A percentile compares a stretch with the other conserved stretches of the same genome.
These are phyloP conservation scores for Zygosaccharomyces pseudorouxii DNA, from an alignment of 805 yeast genomes.

Conservation along the genomic window DNA sequence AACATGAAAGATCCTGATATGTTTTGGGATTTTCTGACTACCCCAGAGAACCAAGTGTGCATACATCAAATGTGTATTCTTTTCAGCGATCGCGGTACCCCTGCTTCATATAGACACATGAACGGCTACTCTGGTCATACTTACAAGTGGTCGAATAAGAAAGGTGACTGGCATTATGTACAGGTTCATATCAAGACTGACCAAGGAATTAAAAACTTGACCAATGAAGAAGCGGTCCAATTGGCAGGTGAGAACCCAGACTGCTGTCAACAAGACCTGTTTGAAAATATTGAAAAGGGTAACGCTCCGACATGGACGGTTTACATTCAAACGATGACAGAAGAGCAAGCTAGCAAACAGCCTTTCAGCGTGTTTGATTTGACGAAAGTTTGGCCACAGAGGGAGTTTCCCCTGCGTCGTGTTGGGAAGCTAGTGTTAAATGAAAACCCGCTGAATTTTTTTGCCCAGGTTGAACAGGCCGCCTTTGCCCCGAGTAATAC, in stretches of 20 bases:
- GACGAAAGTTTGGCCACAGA: conserved; percentile 91
- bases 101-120: conserved; percentile 51
- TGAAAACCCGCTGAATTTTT: conserved; percentile 81
- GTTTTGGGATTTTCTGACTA: conserved; percentile 80
- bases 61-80: conserved; percentile 60
- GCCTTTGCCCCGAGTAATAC: conserved; percentile 83
- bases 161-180: conserved; percentile 52
- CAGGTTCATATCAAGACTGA: conserved; percentile 54
- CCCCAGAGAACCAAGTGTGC: conserved; percentile 61
- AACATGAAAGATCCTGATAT: conserved; percentile 73
- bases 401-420: conserved; percentile 77
- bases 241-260: conserved; percentile 79
- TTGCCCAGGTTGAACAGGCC: conserved; percentile 83
- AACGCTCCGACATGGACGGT: conserved; percentile 81
- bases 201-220: conserved; percentile 49
- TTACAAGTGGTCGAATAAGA: conserved; percentile 52
- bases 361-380: conserved; percentile 84
- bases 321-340: conserved; percentile 82
- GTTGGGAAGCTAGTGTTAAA: conserved; percentile 76
- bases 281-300: conserved; percentile 71
- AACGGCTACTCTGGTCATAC: conserved; percentile 67
- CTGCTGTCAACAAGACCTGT: conserved; percentile 73
- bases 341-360: conserved; percentile 66
- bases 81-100: conserved; percentile 65
- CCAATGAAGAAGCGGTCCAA: conserved; percentile 62